Percentiles rank a stretch among this genome's conserved stretches.
Evolutionary conservation across 805 yeast genomes (phyloP).

Genomic region (Isabelozyma rhagii): DNA sequence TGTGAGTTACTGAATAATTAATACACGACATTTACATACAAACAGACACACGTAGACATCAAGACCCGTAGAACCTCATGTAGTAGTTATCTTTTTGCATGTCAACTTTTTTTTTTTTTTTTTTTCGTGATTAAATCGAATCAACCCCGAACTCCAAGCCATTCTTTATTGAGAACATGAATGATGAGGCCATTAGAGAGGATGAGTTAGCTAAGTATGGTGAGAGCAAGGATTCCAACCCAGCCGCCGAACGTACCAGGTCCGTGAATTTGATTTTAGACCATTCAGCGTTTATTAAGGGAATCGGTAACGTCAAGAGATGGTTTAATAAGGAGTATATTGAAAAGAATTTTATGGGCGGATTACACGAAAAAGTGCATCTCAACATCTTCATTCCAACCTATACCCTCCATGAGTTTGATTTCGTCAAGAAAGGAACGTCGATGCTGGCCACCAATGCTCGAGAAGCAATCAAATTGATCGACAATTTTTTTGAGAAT

Average conservation of each 20-base stretch:
- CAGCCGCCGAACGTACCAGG: slow-evolving; percentile 4
- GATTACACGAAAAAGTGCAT: slow-evolving; percentile 12
- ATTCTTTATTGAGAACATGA: no score
- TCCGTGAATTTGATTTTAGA: slow-evolving; percentile 51
- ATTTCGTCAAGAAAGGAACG: slow-evolving; percentile 51
- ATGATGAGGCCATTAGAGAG: neutral
- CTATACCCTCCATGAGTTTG: slow-evolving; percentile 58
- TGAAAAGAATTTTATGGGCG: slow-evolving; percentile 5
- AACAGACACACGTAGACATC: neutral
- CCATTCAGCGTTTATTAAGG: slow-evolving; percentile 65
- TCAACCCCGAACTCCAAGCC: no score
- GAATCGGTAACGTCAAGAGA: slow-evolving; percentile 62
- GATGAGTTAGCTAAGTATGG: neutral
- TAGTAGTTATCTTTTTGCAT: neutral
- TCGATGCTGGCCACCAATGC: slow-evolving; percentile 62
- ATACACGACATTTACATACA: neutral
- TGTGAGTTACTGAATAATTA: neutral
- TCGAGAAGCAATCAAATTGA: slow-evolving; percentile 58
- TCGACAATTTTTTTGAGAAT: slow-evolving; percentile 43
- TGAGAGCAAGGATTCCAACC: neutral
- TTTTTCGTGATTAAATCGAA: no score
- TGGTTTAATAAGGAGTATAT: slow-evolving; percentile 49
- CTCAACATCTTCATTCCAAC: slow-evolving; percentile 50
- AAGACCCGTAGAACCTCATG: neutral
- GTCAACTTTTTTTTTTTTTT: neutral